Conservation (phyloP, 2,329 filamentous ascomycete genomes). For the Fusarium pininemorale region DNA sequence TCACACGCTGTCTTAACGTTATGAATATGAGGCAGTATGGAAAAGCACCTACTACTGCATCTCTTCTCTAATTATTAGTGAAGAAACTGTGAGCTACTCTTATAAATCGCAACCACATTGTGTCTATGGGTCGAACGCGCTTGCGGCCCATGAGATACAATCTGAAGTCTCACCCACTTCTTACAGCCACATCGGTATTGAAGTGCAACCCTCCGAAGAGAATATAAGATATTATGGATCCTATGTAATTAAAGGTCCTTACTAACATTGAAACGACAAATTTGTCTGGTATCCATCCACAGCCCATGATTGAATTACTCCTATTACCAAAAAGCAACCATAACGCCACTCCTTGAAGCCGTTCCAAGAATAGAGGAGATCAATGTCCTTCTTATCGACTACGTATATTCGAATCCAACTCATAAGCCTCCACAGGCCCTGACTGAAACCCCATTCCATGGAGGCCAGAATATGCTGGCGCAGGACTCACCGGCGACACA, state of each 20-base stretch:
- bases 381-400: not conserved
- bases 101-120: not conserved
- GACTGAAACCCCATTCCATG: constrained; percentile 46
- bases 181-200: too few species aligned
- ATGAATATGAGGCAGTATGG: not conserved
- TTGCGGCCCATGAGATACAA: too few species aligned
- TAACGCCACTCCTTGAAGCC: constrained; percentile 8
- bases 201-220: not conserved
- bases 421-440: constrained; percentile 48
- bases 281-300: not conserved
- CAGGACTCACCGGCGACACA: constrained; percentile 16
- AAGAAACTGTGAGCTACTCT: not conserved
- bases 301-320: not conserved
- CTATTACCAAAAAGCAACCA: not conserved
- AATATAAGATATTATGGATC: too few species aligned
- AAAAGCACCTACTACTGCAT: not conserved
- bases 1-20: not conserved
- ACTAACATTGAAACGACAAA: not conserved
- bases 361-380: not conserved
- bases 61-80: too few species aligned
- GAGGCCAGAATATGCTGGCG: constrained; percentile 22
- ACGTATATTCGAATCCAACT: constrained; percentile 41
- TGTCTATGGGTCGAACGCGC: not conserved
- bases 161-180: too few species aligned
- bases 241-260: not conserved